A percentile compares a stretch with the other conserved stretches of the same genome.
phyloP scores from a whole-genome alignment of 371 early-diverging fungal genomes.

The Mortierella sp. region DNA sequence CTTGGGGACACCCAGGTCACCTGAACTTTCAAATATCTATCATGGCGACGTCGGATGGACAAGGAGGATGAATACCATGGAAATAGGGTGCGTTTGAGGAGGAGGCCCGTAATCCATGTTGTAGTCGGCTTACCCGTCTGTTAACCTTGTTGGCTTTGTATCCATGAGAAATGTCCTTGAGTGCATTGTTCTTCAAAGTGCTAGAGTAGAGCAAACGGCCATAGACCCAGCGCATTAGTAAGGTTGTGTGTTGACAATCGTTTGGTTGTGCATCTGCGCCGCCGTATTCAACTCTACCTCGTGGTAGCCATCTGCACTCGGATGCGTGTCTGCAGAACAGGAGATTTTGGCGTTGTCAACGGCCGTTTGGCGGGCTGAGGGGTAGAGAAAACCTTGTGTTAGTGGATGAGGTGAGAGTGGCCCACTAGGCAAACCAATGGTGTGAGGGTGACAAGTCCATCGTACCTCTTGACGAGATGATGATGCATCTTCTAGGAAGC shows the following conservation, averaged over 20 bases:
- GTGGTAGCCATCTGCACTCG: slow-evolving; percentile 6
- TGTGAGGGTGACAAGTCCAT: neutral
- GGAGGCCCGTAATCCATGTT: neutral
- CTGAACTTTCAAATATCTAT: slow-evolving; percentile 29
- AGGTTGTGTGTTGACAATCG: neutral
- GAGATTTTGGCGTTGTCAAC: slow-evolving; percentile 25
- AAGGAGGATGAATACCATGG: neutral
- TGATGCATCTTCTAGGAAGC: slow-evolving; percentile 6
- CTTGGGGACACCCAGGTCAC: slow-evolving; percentile 35
- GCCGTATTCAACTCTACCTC: slow-evolving; percentile 4
- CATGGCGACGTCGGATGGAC: neutral
- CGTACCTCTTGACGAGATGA: neutral
- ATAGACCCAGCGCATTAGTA: neutral
- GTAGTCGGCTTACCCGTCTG: slow-evolving; percentile 19
- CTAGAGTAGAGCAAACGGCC: neutral
- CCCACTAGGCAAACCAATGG: neutral
- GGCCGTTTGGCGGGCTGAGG: neutral
- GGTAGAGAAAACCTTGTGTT: neutral
- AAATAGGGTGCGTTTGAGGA: no score
- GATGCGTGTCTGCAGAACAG: slow-evolving; percentile 21
- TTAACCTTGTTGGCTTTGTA: slow-evolving; percentile 27
- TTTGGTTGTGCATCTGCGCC: neutral
- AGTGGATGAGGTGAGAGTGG: neutral
- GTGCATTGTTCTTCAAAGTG: slow-evolving; percentile 10
- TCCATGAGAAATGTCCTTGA: slow-evolving; percentile 20